Evolutionary conservation across 2,329 filamentous ascomycete genomes (phyloP), one percentile per base, ranked within the genome.

Genomic region (Pseudogymnoascus verrucosus): DNA sequence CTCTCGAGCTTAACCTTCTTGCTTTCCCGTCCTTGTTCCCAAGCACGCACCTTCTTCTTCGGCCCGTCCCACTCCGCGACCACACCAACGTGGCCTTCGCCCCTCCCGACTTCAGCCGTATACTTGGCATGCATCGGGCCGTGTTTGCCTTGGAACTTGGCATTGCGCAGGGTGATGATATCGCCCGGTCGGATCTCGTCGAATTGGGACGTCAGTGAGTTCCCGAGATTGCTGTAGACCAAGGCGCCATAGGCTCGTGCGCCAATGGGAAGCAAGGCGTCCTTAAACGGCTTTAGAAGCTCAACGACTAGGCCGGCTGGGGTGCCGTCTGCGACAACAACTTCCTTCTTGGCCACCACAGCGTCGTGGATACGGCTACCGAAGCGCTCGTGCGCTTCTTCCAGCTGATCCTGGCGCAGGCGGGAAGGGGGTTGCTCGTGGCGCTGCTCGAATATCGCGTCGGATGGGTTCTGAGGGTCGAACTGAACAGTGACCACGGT

Each of bases 41-140:
- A 98, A 1, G 89, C 93, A 28, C 93, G 81, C 26, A 99, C 89
- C 82, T 98, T 97, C 83, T 96, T 96, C 84, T 97, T 96, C 42
- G 91, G 96, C 2, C 95, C 95, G 75, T 99, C 95, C 95, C 95
- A 99, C 75, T 99, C 95, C 8, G 91, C 85, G 3, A 99, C 93
- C 2, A 99, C 79, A 1, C 85, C 95, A 0, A 98, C 93, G 71
- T 99, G 95, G 67, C 93, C 83, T 8, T 84, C 91, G 3, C 85
- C 85, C 74, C 91, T 95, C 68, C 92, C 93, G 1, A 97, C 90
- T 69, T 99, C 95, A 62, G 86, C 80, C 60, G 82, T 88, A 75
- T 99, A 99, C 75, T 97, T 98, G 68, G 90, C 89, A 74, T 98
- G 93, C 89, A 99, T 93, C 4, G 92, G 84, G 1, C 95, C 95